These are phyloP conservation scores for Sclerotinia sclerotiorum DNA, from an alignment of 2,329 filamentous ascomycete species.

Conservation along the genomic window DNA sequence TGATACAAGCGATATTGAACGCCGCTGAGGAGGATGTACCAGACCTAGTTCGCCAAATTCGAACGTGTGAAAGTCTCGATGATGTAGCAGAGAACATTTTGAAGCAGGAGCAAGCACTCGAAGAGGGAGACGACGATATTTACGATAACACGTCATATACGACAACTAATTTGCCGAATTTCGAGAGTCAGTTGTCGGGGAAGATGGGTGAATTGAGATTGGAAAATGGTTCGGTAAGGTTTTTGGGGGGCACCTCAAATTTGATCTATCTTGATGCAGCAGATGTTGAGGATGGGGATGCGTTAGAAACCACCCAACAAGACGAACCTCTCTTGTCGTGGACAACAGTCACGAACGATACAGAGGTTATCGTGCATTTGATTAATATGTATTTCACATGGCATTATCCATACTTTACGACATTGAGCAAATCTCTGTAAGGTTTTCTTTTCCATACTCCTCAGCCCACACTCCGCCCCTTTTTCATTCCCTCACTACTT, in stretches of 20 bases:
- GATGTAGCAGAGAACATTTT: slow-evolving; percentile 41
- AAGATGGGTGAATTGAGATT: slow-evolving; percentile 91
- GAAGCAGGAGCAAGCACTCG: slow-evolving; percentile 38
- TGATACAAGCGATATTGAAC: slow-evolving; percentile 90
- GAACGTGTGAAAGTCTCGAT: slow-evolving; percentile 68
- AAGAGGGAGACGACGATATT: slow-evolving; percentile 45
- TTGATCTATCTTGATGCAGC: slow-evolving; percentile 72
- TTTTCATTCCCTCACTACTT: no score
- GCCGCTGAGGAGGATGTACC: slow-evolving; percentile 84
- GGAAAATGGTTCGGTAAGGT: slow-evolving; percentile 83
- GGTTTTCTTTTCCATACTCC: background rate
- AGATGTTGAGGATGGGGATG: slow-evolving; percentile 42
- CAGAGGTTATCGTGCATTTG: slow-evolving; percentile 77
- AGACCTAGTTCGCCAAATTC: slow-evolving; percentile 78
- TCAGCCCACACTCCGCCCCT: background rate
- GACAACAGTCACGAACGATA: slow-evolving; percentile 82
- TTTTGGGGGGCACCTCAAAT: slow-evolving; percentile 92
- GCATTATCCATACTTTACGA: slow-evolving; percentile 97
- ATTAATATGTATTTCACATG: slow-evolving; percentile 98
- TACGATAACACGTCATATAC: slow-evolving; percentile 45
- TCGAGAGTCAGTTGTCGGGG: slow-evolving; percentile 78
- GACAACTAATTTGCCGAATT: slow-evolving; percentile 45
- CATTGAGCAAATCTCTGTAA: slow-evolving; percentile 73
- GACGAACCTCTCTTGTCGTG: slow-evolving; percentile 75
- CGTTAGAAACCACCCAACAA: slow-evolving; percentile 39